phyloP scores from a whole-genome alignment of 2,329 filamentous ascomycete genomes.

The Purpureocillium lavendulum region DNA sequence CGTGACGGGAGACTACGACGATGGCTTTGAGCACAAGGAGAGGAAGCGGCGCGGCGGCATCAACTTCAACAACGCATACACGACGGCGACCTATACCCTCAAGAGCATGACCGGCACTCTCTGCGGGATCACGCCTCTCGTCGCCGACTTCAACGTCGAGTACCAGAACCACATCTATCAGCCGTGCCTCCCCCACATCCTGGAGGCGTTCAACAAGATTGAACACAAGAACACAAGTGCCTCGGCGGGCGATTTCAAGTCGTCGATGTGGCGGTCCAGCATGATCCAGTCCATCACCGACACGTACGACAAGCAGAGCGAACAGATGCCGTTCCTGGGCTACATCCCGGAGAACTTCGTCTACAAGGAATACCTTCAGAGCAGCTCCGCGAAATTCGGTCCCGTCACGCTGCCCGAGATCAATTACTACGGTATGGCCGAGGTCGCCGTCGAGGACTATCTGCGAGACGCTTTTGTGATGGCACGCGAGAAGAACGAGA shows the following conservation, averaged over 20 bases:
- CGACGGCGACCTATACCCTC: slow-evolving; percentile 32
- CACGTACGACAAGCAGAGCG: slow-evolving; percentile 20
- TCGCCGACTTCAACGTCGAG: slow-evolving; percentile 33
- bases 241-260: slow-evolving; percentile 10
- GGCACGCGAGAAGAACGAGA: slow-evolving; percentile 19
- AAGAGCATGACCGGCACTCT: slow-evolving; percentile 32
- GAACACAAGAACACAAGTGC: slow-evolving; percentile 2
- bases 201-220: slow-evolving; percentile 21
- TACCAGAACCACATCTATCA: slow-evolving; percentile 32
- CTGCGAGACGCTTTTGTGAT: slow-evolving; percentile 20
- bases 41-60: slow-evolving; percentile 24
- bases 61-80: slow-evolving; percentile 30
- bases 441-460: slow-evolving; percentile 21
- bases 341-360: slow-evolving; percentile 16
- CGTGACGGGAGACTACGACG: slow-evolving; percentile 24
- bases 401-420: slow-evolving; percentile 18
- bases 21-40: slow-evolving; percentile 18
- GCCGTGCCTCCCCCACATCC: slow-evolving; percentile 31
- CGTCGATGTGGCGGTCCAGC: slow-evolving; percentile 19
- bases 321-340: slow-evolving; percentile 19
- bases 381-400: slow-evolving; percentile 18
- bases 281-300: slow-evolving; percentile 23
- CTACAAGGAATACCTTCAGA: slow-evolving; percentile 20
- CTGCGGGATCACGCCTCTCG: slow-evolving; percentile 32
- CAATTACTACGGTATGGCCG: slow-evolving; percentile 25